Conservation (phyloP, 2,329 filamentous ascomycete species). For the Cytospora paraplurivora region DNA sequence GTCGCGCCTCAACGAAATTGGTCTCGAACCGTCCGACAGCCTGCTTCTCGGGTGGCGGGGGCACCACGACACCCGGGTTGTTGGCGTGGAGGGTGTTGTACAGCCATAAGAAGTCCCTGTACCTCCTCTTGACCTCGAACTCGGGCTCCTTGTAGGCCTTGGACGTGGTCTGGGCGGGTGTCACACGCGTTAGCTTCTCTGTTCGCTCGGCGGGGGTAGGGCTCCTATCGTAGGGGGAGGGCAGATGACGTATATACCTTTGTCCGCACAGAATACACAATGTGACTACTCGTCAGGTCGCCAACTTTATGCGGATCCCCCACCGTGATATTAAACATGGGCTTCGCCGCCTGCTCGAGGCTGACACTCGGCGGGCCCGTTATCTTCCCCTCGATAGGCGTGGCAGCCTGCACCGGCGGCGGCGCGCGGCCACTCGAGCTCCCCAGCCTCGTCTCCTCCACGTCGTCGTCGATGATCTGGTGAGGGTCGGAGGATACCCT, state of each 20-base stretch:
- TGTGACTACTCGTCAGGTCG: constrained; percentile 94
- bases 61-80: constrained; percentile 92
- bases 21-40: constrained; percentile 93
- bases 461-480: constrained; percentile 72
- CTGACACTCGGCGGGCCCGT: constrained; percentile 76
- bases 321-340: constrained; percentile 85
- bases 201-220: neutral
- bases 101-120: constrained; percentile 96
- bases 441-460: constrained; percentile 49
- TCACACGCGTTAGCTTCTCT: constrained; percentile 13
- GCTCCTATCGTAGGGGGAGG: neutral
- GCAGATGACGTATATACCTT: constrained; percentile 58
- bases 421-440: constrained; percentile 62
- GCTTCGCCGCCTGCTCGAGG: constrained; percentile 90
- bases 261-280: constrained; percentile 93
- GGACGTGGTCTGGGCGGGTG: constrained; percentile 72
- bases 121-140: constrained; percentile 90
- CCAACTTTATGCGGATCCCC: constrained; percentile 98
- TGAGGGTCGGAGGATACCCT: constrained; percentile 58
- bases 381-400: constrained; percentile 53
- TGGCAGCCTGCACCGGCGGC: constrained; percentile 62
- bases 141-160: constrained; percentile 93
- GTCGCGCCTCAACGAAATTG: constrained; percentile 92
- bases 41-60: constrained; percentile 96
- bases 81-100: constrained; percentile 94